These are phyloP conservation scores for Lactarius sp. DNA, from an alignment of 768 basidiomycete genomes.

Conservation along the genomic window DNA sequence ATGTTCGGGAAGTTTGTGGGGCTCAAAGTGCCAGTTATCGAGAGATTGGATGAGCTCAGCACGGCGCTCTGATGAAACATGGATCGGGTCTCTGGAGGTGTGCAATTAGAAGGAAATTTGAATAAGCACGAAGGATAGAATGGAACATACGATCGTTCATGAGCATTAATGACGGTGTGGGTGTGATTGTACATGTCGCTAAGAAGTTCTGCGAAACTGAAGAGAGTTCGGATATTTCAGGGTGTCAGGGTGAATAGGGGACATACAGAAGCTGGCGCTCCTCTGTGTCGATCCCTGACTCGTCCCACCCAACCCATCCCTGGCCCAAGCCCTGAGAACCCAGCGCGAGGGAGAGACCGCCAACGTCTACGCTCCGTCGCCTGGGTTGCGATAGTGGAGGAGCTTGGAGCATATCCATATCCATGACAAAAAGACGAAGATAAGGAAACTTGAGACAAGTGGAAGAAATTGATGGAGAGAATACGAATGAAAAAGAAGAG, in stretches of 20 bases:
- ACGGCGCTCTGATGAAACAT: slow-evolving; percentile 46
- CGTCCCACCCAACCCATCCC: slow-evolving; percentile 63
- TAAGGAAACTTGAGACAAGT: not conserved
- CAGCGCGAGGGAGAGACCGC: slow-evolving; percentile 80
- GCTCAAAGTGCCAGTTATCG: slow-evolving; percentile 87
- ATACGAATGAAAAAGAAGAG: not conserved
- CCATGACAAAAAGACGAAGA: slow-evolving; percentile 12
- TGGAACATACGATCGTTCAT: slow-evolving; percentile 39
- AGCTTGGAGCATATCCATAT: slow-evolving; percentile 16
- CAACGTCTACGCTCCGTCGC: slow-evolving; percentile 83
- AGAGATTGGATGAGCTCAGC: slow-evolving; percentile 60
- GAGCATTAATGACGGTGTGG: slow-evolving; percentile 59
- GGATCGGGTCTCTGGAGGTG: slow-evolving; percentile 25
- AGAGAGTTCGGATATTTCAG: not conserved
- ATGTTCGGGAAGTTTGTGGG: slow-evolving; percentile 73
- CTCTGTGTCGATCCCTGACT: slow-evolving; percentile 33
- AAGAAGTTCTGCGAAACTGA: slow-evolving; percentile 72
- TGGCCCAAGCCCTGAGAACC: slow-evolving; percentile 55
- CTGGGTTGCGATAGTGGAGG: slow-evolving; percentile 29
- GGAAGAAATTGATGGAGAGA: not conserved
- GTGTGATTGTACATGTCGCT: slow-evolving; percentile 84
- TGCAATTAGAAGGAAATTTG: not conserved
- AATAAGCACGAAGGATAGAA: slow-evolving; percentile 4
- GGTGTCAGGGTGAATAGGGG: not conserved
- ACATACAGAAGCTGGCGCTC: slow-evolving; percentile 48